phyloP scores from a whole-genome alignment of 352 stramenopile genomes.

The Bremia lactucae region DNA sequence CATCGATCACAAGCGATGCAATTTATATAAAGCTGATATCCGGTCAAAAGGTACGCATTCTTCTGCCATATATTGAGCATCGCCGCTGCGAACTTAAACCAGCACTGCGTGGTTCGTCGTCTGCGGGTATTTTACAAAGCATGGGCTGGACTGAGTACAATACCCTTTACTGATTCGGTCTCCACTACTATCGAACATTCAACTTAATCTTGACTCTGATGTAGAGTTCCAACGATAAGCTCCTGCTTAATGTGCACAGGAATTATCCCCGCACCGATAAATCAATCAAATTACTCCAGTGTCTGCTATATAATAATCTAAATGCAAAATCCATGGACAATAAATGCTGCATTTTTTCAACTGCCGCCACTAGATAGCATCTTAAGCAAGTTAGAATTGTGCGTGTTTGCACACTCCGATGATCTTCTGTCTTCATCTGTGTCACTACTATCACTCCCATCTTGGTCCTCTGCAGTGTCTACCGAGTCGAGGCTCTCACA shows the following conservation, averaged over 20 bases:
- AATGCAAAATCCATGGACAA: too few species aligned
- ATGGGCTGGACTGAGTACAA: constrained; percentile 58
- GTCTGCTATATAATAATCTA: too few species aligned
- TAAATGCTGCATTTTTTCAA: constrained; percentile 16
- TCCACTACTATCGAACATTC: too few species aligned
- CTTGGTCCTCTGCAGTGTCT: constrained; percentile 20
- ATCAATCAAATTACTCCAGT: too few species aligned
- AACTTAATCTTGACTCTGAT: too few species aligned
- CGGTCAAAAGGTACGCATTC: constrained; percentile 53
- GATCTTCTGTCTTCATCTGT: constrained; percentile 17
- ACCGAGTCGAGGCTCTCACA: constrained; percentile 21
- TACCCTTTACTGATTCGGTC: constrained; percentile 42
- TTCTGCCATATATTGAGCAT: constrained; percentile 39
- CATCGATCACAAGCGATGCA: constrained; percentile 59
- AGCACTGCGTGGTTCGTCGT: constrained; percentile 38
- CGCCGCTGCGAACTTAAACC: constrained; percentile 54
- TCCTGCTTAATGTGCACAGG: too few species aligned
- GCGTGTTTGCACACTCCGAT: constrained; percentile 6
- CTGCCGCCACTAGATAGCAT: constrained; percentile 34
- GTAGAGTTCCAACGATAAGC: too few species aligned
- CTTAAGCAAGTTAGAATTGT: constrained; percentile 35
- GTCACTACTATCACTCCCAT: constrained; percentile 35
- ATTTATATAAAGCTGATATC: constrained; percentile 58
- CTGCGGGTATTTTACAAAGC: constrained; percentile 36
- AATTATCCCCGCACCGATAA: too few species aligned